phyloP scores from a whole-genome alignment of 2,329 filamentous ascomycete genomes.

The Didymella lethalis region DNA sequence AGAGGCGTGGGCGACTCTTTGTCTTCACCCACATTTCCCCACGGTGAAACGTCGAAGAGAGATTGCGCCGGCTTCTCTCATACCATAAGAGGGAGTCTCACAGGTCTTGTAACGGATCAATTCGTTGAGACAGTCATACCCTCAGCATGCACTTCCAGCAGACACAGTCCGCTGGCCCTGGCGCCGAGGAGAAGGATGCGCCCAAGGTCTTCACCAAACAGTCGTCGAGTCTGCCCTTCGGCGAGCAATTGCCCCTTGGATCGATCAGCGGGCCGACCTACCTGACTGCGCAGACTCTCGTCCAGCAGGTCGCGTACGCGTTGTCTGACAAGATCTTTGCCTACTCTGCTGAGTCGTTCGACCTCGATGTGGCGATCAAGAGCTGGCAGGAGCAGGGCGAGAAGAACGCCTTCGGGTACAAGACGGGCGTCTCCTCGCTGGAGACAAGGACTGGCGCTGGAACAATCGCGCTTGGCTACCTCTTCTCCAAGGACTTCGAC shows the following conservation, averaged over 20 bases:
- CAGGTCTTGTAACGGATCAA: slow-evolving; percentile 17
- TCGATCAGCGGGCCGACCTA: slow-evolving; percentile 87
- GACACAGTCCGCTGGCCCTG: slow-evolving; percentile 49
- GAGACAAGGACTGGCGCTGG: slow-evolving; percentile 91
- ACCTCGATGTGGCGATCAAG: slow-evolving; percentile 83
- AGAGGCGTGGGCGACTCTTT: slow-evolving; percentile 25
- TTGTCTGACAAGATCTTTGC: slow-evolving; percentile 97
- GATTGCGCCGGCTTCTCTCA: slow-evolving; percentile 22
- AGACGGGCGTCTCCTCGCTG: slow-evolving; percentile 78
- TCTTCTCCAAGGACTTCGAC: slow-evolving; percentile 97
- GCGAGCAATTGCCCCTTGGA: slow-evolving; percentile 60
- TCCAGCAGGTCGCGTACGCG: slow-evolving; percentile 95
- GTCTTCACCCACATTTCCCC: slow-evolving; percentile 26
- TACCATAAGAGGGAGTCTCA: slow-evolving; percentile 19
- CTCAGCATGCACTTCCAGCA: slow-evolving; percentile 51
- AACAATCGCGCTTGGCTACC: slow-evolving; percentile 90
- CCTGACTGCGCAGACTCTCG: slow-evolving; percentile 87
- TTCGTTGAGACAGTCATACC: slow-evolving; percentile 23
- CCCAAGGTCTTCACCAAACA: slow-evolving; percentile 51
- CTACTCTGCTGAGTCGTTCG: slow-evolving; percentile 93
- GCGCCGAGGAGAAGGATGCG: slow-evolving; percentile 38
- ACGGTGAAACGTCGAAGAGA: slow-evolving; percentile 27
- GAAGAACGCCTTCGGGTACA: slow-evolving; percentile 81
- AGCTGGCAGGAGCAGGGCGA: slow-evolving; percentile 75
- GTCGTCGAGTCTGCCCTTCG: slow-evolving; percentile 62